A percentile compares a stretch with the other conserved stretches of the same genome.
Conservation (phyloP, 352 stramenopile species). For the Globisporangium nagaii region DNA sequence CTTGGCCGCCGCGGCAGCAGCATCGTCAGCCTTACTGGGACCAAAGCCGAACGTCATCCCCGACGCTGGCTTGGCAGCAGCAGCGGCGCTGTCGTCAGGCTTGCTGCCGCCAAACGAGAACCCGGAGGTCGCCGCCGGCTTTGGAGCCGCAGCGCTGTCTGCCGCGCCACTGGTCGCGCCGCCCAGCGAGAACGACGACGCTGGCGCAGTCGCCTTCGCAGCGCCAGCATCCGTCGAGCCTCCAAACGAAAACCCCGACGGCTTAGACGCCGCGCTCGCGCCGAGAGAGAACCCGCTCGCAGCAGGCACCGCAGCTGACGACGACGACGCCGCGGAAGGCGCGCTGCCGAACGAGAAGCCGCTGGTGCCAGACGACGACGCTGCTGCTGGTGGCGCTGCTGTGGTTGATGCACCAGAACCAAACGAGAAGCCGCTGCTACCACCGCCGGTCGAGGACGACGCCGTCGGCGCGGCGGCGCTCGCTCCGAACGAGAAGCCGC, state of each 20-base stretch:
- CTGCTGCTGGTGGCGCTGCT: not conserved
- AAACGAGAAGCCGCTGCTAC: not conserved
- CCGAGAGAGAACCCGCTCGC: slow-evolving; percentile 2
- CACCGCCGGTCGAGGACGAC: not conserved
- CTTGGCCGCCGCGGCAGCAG: not conserved
- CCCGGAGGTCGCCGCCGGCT: slow-evolving; percentile 6
- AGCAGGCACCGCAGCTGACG: not conserved
- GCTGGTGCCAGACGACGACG: not conserved
- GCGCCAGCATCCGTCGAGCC: slow-evolving; percentile 1
- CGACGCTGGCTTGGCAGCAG: not conserved
- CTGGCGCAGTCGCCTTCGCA: not conserved
- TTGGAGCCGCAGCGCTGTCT: slow-evolving; percentile 1
- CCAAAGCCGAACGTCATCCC: slow-evolving; percentile 3
- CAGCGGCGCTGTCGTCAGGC: not conserved
- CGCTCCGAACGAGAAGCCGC: slow-evolving; percentile 36
- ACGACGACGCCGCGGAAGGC: not conserved
- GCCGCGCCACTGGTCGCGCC: slow-evolving; percentile 8
- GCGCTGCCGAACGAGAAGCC: slow-evolving; percentile 10
- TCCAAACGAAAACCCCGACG: not conserved
- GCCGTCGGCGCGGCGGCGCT: not conserved
- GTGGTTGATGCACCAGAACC: not conserved
- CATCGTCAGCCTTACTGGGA: not conserved
- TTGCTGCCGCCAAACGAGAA: slow-evolving; percentile 28
- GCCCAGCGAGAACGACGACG: slow-evolving; percentile 22
- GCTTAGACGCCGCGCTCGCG: not conserved